Evolutionary conservation across 2,329 filamentous ascomycete species (phyloP), one percentile per base, ranked within the genome.

Genomic region (Rosellinia necatrix): DNA sequence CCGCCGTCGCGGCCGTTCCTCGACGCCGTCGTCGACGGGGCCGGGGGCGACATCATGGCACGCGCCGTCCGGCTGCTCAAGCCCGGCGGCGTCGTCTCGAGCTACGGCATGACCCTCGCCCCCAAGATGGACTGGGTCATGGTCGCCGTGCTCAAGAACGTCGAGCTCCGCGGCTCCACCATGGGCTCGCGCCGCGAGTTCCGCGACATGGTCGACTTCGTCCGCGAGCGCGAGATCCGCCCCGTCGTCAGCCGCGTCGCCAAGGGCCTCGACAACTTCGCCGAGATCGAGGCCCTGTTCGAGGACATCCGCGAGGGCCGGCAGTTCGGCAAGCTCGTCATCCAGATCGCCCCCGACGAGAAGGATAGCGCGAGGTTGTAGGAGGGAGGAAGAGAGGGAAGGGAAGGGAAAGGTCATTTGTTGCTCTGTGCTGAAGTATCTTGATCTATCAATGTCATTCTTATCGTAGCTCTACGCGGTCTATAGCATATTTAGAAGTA

Each of bases 101-200:
- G 87, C 64, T 97, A 97, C 71, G 93, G 94, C 58, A 97, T 97
- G 93, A 97, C 93, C 0, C 77, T 90, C 2, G 78, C 80, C 0
- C 92, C 93, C 1, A 91, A 88, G 75, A 93, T 96, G 87, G 85
- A 90, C 48, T 97, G 90, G 82, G 68, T 84, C 10, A 96, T 97
- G 90, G 75, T 79, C 58, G 92, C 92, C 0, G 89, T 94, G 12
- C 74, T 97, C 58, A 90, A 88, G 72, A 96, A 97, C 68, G 83
- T 97, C 49, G 93, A 97, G 64, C 80, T 97, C 24, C 83, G 83
- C 44, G 93, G 94, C 15, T 87, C 84, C 12, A 97, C 92, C 0
- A 96, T 97, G 92, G 93, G 93, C 0, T 96, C 91, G 24, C 82
- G 90, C 40, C 86, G 84, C 68, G 94, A 97, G 75, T 97, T 97